These are phyloP conservation scores for Rhodotorula paludigena DNA, from an alignment of 768 basidiomycete species.

Conservation along the genomic window DNA sequence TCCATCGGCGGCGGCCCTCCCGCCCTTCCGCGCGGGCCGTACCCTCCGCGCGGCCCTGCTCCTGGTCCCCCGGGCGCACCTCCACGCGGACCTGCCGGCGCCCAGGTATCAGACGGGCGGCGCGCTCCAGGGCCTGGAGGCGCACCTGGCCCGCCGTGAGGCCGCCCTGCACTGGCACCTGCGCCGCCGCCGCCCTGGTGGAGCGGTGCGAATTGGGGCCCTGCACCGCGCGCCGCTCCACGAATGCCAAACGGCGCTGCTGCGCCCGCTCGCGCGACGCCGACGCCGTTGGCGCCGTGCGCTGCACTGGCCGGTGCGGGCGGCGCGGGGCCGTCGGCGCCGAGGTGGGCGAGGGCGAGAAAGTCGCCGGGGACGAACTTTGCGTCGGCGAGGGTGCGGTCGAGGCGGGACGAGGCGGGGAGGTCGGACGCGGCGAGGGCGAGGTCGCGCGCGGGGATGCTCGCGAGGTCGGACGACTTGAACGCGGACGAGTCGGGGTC, in stretches of 20 bases:
- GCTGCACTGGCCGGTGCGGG: not conserved
- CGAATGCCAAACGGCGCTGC: not conserved
- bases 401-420: not conserved
- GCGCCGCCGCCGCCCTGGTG: not conserved
- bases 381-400: constrained; percentile 26
- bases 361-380: constrained; percentile 36
- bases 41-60: not conserved
- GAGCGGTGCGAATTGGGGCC: not conserved
- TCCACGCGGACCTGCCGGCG: not conserved
- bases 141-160: not conserved
- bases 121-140: too few relatives aligned
- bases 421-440: not conserved
- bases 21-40: too few relatives aligned
- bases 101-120: not conserved
- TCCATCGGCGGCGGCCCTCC: too few relatives aligned
- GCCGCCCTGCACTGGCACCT: not conserved
- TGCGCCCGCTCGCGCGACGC: not conserved
- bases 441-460: constrained; percentile 26
- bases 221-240: not conserved
- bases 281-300: too few relatives aligned
- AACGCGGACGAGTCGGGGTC: constrained; percentile 14
- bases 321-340: not conserved
- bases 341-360: constrained; percentile 25
- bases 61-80: not conserved
- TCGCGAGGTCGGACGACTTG: constrained; percentile 28